phyloP scores from a whole-genome alignment of 192 early-diverging fungal species.

The Coemansia sp. region DNA sequence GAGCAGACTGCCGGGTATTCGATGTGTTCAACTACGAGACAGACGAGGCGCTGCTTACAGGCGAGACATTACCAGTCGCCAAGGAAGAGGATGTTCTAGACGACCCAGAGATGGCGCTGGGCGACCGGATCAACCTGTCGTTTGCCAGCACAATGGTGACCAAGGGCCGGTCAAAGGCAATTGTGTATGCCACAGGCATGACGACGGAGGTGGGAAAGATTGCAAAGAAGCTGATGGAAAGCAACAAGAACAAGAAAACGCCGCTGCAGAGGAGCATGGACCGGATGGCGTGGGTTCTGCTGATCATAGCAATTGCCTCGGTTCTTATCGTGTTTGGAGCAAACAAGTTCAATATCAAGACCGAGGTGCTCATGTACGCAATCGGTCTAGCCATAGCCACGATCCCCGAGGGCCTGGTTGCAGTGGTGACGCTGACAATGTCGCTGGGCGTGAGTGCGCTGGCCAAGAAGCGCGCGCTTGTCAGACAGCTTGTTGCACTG shows the following conservation, averaged over 20 bases:
- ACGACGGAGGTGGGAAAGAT: conserved; percentile 93
- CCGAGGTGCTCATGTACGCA: conserved; percentile 70
- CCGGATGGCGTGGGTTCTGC: conserved; percentile 75
- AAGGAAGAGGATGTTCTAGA: conserved; percentile 70
- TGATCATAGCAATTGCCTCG: conserved; percentile 68
- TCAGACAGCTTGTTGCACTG: conserved; percentile 83
- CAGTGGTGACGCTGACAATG: conserved; percentile 93
- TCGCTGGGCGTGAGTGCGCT: conserved; percentile 85
- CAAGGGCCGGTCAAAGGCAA: conserved; percentile 87
- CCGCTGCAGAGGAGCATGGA: conserved; percentile 71
- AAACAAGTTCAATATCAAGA: conserved; percentile 61
- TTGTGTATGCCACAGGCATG: conserved; percentile 84
- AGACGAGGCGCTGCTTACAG: conserved; percentile 90
- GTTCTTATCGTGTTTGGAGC: conserved; percentile 83
- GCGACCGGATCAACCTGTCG: conserved; percentile 89
- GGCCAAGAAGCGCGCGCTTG: conserved; percentile 85
- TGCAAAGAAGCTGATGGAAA: conserved; percentile 74
- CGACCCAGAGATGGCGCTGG: conserved; percentile 71
- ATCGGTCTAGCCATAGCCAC: conserved; percentile 89
- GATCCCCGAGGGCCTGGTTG: conserved; percentile 93
- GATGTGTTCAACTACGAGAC: conserved; percentile 87
- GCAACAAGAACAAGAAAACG: conserved; percentile 57
- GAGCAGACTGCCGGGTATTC: conserved; percentile 85
- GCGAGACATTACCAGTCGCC: conserved; percentile 81
- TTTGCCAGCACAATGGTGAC: conserved; percentile 89